phyloP scores from a whole-genome alignment of 2,329 filamentous ascomycete genomes.

The Scedosporium boydii region DNA sequence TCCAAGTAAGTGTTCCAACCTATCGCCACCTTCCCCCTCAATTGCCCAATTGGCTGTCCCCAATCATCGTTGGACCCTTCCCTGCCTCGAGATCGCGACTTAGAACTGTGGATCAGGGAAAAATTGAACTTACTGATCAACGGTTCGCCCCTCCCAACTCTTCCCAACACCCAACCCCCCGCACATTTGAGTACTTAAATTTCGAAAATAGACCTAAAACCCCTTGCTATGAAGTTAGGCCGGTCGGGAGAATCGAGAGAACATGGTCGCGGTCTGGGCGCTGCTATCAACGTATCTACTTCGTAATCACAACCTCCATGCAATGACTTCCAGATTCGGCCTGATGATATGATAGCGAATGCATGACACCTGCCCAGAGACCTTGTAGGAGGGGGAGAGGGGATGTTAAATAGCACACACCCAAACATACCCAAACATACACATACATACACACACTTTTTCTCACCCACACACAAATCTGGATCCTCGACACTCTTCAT shows the following conservation, averaged over 20 bases:
- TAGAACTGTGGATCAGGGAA: background rate
- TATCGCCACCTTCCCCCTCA: background rate
- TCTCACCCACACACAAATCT: too few relatives aligned
- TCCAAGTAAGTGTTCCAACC: background rate
- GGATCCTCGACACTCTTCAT: too few relatives aligned
- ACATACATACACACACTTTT: too few relatives aligned
- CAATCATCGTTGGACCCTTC: background rate
- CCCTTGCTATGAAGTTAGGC: too few relatives aligned
- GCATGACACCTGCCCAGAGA: background rate
- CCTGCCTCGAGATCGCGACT: background rate
- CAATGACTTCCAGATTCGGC: background rate
- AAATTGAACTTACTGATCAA: background rate
- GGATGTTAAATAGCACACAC: background rate
- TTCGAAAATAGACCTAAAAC: too few relatives aligned
- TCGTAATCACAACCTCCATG: too few relatives aligned
- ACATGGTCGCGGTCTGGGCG: too few relatives aligned
- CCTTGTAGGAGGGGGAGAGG: too few relatives aligned
- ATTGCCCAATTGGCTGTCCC: background rate
- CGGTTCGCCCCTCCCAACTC: background rate
- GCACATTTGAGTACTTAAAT: too few relatives aligned
- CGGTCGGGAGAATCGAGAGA: too few relatives aligned
- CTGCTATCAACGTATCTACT: too few relatives aligned
- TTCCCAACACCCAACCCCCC: background rate
- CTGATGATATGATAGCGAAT: background rate
- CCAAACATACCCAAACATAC: too few relatives aligned